Conservation (phyloP, 805 yeast species). For the Saccharomycopsis babjevae region DNA sequence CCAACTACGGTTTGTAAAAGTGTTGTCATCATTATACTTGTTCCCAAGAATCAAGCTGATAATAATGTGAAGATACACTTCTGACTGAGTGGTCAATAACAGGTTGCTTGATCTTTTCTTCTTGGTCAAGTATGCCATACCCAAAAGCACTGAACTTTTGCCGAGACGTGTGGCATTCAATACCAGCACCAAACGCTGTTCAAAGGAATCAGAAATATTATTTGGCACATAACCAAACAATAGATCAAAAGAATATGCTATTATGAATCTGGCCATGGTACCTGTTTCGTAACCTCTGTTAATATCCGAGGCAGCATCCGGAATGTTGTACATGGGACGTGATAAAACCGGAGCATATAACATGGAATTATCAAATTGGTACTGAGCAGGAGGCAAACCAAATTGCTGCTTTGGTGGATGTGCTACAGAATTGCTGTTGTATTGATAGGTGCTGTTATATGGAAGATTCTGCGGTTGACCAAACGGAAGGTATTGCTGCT, state of each 20-base stretch:
- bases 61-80: constrained; percentile 46
- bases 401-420: constrained; percentile 34
- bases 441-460: not conserved
- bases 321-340: not conserved
- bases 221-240: constrained; percentile 40
- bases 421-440: not conserved
- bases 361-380: not conserved
- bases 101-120: constrained; percentile 33
- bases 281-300: constrained; percentile 6
- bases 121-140: constrained; percentile 70
- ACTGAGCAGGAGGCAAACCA: constrained; percentile 41
- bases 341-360: not conserved
- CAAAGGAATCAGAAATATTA: constrained; percentile 19
- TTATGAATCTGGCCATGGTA: constrained; percentile 66
- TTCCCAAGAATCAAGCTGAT: constrained; percentile 75
- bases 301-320: not conserved
- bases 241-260: constrained; percentile 63
- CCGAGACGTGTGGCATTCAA: constrained; percentile 84
- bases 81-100: constrained; percentile 26
- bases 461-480: not conserved
- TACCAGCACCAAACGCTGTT: constrained; percentile 30
- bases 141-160: constrained; percentile 65
- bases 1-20: constrained; percentile 94
- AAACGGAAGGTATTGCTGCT: not conserved
- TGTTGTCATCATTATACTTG: constrained; percentile 92